Percentiles rank a stretch among this genome's conserved stretches.
Evolutionary conservation across 2,329 filamentous ascomycete genomes (phyloP).

Genomic region (Alternaria alternata): DNA sequence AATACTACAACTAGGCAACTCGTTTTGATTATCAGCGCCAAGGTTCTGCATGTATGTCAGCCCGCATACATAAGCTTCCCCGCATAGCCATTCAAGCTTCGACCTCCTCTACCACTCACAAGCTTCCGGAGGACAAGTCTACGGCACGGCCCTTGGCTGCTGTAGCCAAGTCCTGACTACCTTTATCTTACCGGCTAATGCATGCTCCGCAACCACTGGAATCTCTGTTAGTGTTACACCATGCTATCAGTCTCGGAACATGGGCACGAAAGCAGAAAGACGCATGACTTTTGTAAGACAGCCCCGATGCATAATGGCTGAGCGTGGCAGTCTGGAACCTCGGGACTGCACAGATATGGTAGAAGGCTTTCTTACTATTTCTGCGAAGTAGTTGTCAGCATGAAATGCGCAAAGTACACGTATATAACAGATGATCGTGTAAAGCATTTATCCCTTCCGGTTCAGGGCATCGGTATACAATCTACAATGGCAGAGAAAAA

Average conservation of each 20-base stretch:
- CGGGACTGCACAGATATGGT: conserved; percentile 9
- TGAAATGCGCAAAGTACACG: neutral
- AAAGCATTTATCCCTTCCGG: too few species aligned
- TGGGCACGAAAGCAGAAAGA: conserved; percentile 17
- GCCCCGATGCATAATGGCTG: neutral
- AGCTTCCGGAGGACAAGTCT: conserved; percentile 7
- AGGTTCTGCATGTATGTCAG: conserved; percentile 27
- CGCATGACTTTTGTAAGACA: conserved; percentile 4
- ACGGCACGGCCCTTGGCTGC: neutral
- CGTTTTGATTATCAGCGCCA: neutral
- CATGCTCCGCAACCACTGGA: conserved; percentile 16
- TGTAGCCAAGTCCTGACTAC: neutral
- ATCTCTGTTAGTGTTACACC: conserved; percentile 22
- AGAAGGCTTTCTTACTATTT: neutral
- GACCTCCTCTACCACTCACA: conserved; percentile 6
- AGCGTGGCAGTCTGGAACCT: conserved; percentile 1
- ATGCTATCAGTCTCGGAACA: conserved; percentile 21
- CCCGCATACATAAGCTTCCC: conserved; percentile 24
- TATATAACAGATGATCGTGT: neutral
- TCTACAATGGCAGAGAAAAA: conserved; percentile 24
- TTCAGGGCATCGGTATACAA: neutral
- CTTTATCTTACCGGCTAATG: conserved; percentile 14
- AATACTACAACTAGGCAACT: neutral
- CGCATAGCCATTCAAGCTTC: conserved; percentile 30
- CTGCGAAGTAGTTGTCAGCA: conserved; percentile 2